Percentiles rank a stretch among this genome's conserved stretches.
These are phyloP conservation scores for Aspergillus sp. DNA, from an alignment of 2,329 filamentous ascomycete genomes.

Conservation along the genomic window DNA sequence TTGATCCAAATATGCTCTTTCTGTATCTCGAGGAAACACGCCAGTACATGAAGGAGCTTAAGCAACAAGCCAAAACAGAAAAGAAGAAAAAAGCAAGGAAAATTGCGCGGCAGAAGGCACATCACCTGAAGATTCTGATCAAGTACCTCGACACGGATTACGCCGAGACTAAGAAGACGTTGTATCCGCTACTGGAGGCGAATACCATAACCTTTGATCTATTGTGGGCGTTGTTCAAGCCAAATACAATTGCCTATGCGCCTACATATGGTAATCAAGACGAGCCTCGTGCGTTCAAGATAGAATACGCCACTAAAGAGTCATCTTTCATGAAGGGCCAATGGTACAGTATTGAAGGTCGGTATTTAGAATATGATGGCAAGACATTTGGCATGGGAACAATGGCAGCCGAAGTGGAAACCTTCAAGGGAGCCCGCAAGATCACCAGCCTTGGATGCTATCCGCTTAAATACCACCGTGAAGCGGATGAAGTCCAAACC, in stretches of 20 bases:
- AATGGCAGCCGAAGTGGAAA: conserved; percentile 66
- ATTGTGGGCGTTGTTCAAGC: conserved; percentile 86
- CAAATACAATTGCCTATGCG: conserved; percentile 75
- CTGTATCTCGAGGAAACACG: conserved; percentile 79
- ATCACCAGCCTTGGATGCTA: conserved; percentile 77
- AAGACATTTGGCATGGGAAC: conserved; percentile 78
- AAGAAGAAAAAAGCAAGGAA: conserved; percentile 45
- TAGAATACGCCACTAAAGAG: conserved; percentile 73
- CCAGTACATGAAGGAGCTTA: conserved; percentile 62
- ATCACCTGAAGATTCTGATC: conserved; percentile 67
- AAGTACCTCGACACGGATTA: conserved; percentile 82
- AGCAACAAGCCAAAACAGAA: conserved; percentile 61
- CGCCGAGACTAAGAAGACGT: conserved; percentile 71
- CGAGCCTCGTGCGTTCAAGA: conserved; percentile 78
- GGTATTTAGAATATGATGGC: conserved; percentile 83
- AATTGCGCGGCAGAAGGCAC: conserved; percentile 37
- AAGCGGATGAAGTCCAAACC: conserved; percentile 63
- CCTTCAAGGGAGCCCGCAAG: conserved; percentile 78
- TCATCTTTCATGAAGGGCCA: conserved; percentile 67
- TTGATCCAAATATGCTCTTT: conserved; percentile 71
- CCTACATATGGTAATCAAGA: conserved; percentile 74
- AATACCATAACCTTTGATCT: conserved; percentile 87
- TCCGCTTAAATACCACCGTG: conserved; percentile 76
- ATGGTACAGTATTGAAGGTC: conserved; percentile 72
- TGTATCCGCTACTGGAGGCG: conserved; percentile 76